Evolutionary conservation across 2,329 filamentous ascomycete genomes (phyloP).

Genomic region (Cordyceps pruinosa): DNA sequence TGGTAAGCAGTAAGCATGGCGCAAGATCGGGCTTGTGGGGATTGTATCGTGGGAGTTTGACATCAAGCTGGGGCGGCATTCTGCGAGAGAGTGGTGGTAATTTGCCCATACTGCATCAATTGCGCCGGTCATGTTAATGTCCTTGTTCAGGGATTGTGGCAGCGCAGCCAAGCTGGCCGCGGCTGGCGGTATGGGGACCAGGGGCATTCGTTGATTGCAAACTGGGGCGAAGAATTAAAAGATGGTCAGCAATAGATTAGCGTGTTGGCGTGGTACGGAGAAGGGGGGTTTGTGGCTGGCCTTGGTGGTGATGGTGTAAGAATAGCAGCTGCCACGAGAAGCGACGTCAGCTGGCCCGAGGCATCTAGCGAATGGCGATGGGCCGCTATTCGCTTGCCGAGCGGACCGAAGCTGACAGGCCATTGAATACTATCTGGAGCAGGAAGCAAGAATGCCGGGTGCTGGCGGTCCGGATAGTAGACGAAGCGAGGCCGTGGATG

Average conservation of each 20-base stretch:
- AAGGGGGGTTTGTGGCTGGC: neutral
- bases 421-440: neutral
- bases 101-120: neutral
- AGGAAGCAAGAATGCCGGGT: too few relatives aligned
- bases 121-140: neutral
- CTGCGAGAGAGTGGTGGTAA: neutral
- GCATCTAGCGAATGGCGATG: neutral
- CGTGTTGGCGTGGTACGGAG: neutral
- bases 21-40: conserved; percentile 8
- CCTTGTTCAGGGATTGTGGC: neutral
- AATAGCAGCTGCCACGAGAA: neutral
- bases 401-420: neutral
- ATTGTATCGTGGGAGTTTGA: neutral
- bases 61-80: neutral
- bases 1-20: neutral
- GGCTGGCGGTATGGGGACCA: neutral
- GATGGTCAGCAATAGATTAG: conserved; percentile 9
- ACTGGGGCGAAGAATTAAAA: conserved; percentile 2
- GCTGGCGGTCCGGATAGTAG: neutral
- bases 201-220: neutral
- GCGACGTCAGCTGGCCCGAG: conserved; percentile 2
- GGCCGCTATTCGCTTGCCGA: neutral
- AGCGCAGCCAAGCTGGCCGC: neutral
- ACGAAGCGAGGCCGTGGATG: too few relatives aligned
- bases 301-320: neutral